Percentiles rank a stretch among this genome's conserved stretches.
These are phyloP conservation scores for Tuber calosporum DNA, from an alignment of 495 filamentous ascomycete species.

Conservation along the genomic window DNA sequence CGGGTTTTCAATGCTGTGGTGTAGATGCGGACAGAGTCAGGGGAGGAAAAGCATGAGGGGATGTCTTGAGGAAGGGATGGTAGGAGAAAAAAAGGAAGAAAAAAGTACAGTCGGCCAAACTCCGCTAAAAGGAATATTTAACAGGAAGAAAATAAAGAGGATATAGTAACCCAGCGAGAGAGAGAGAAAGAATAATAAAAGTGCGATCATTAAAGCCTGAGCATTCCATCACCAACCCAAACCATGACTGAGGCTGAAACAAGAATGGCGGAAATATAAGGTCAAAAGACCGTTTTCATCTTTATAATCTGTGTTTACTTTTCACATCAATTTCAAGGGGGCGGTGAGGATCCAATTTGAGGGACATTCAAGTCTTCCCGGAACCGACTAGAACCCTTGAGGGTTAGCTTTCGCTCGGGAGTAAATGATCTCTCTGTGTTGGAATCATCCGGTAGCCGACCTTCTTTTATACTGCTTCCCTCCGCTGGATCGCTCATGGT, in stretches of 20 bases:
- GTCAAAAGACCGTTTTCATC: slow-evolving; percentile 2
- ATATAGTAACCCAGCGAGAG: background rate
- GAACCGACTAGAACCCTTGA: slow-evolving; percentile 37
- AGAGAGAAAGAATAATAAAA: slow-evolving; percentile 5
- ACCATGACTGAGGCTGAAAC: slow-evolving; percentile 22
- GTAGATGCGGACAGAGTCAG: background rate
- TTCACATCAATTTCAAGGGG: slow-evolving; percentile 17
- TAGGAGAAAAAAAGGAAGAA: background rate
- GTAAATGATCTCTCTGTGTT: slow-evolving; percentile 15
- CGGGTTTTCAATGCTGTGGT: background rate
- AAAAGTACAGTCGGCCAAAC: slow-evolving; percentile 30
- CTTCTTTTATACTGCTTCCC: slow-evolving; percentile 14
- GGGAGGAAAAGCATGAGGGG: background rate
- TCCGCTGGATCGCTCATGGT: slow-evolving; percentile 19
- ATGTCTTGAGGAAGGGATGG: background rate
- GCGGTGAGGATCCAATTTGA: slow-evolving; percentile 22
- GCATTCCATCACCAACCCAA: slow-evolving; percentile 27
- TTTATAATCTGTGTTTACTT: background rate
- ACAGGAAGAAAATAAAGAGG: slow-evolving; percentile 27
- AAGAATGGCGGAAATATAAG: slow-evolving; percentile 15
- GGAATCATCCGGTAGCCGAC: slow-evolving; percentile 19
- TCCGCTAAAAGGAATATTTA: slow-evolving; percentile 37
- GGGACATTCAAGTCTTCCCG: slow-evolving; percentile 38
- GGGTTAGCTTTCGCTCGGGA: slow-evolving; percentile 34
- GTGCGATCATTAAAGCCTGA: slow-evolving; percentile 34